A percentile compares a stretch with the other conserved stretches of the same genome.
These are phyloP conservation scores for Hippophae rhamnoides DNA, from an alignment of 306 rosid genomes.

Conservation along the genomic window DNA sequence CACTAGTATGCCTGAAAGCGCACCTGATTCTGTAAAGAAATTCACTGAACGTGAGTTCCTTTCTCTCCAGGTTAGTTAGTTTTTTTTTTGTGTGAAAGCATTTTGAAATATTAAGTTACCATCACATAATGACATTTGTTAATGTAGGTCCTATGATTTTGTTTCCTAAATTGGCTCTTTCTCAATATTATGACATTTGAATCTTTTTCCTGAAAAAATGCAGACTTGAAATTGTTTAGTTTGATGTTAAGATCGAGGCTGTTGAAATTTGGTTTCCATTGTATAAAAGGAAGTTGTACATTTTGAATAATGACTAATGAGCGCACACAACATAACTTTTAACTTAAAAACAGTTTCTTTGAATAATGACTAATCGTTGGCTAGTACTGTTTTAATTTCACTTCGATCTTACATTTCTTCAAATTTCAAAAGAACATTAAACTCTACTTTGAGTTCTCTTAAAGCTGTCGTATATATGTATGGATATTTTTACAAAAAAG, in stretches of 20 bases:
- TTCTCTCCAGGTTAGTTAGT: slow-evolving; percentile 69
- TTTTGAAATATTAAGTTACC: slow-evolving; percentile 10
- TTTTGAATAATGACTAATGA: neutral
- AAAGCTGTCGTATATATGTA: too few relatives aligned
- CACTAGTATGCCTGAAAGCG: slow-evolving; percentile 47
- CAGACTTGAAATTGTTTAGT: neutral
- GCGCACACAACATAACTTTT: neutral
- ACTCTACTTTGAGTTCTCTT: too few relatives aligned
- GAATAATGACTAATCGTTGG: too few relatives aligned
- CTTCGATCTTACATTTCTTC: too few relatives aligned
- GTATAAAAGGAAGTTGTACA: neutral
- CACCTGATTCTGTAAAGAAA: slow-evolving; percentile 63
- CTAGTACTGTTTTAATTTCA: too few relatives aligned
- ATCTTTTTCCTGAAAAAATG: neutral
- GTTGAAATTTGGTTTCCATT: neutral
- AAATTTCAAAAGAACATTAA: too few relatives aligned
- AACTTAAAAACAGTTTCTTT: too few relatives aligned
- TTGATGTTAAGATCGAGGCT: too few relatives aligned
- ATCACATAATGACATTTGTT: slow-evolving; percentile 9
- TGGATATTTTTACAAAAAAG: too few relatives aligned
- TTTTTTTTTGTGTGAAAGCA: slow-evolving; percentile 1
- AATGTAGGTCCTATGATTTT: slow-evolving; percentile 2
- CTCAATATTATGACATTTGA: neutral
- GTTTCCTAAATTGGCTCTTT: slow-evolving; percentile 9
- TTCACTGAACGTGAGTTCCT: slow-evolving; percentile 70